phyloP scores from a whole-genome alignment of 176 grass and related monocot species.

The Ananas comosus region DNA sequence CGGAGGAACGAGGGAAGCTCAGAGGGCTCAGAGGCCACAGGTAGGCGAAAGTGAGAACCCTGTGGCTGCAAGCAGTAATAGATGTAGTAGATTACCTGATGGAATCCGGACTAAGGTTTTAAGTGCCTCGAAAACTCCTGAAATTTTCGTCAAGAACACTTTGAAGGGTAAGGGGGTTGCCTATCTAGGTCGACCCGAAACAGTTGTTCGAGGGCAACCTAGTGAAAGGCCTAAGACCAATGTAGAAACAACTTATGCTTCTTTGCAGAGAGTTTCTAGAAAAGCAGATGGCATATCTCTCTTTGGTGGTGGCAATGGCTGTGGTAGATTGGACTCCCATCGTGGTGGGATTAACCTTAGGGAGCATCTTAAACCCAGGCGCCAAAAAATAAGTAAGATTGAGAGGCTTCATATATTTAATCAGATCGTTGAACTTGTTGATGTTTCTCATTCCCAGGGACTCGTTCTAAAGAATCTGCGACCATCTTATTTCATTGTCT shows the following conservation, averaged over 20 bases:
- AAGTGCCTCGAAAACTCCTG: conserved; percentile 24
- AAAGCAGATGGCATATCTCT: conserved; percentile 29
- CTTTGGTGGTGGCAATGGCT: conserved; percentile 23
- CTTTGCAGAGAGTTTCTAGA: conserved; percentile 18
- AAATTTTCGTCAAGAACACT: conserved; percentile 33
- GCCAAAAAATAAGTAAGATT: conserved; percentile 46
- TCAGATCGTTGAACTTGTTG: conserved; percentile 64
- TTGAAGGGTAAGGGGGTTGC: conserved; percentile 73
- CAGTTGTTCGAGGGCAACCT: conserved; percentile 29
- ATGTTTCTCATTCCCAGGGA: conserved; percentile 55
- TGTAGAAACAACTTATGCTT: conserved; percentile 37
- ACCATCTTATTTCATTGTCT: conserved; percentile 63
- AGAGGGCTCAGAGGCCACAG: conserved; percentile 22
- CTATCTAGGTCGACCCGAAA: conserved; percentile 26
- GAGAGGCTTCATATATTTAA: conserved; percentile 84
- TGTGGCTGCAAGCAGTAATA: conserved; percentile 26
- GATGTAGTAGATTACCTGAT: conserved; percentile 33
- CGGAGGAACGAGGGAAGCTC: conserved; percentile 24
- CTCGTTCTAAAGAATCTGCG: conserved; percentile 57
- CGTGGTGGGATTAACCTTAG: conserved; percentile 47
- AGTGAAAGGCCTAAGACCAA: conserved; percentile 28
- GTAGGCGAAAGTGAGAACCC: neutral
- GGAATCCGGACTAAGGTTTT: conserved; percentile 36
- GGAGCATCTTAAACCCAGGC: conserved; percentile 50
- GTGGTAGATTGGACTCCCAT: conserved; percentile 15